These are phyloP conservation scores for Mycena floridula DNA, from an alignment of 768 basidiomycete species.

Conservation along the genomic window DNA sequence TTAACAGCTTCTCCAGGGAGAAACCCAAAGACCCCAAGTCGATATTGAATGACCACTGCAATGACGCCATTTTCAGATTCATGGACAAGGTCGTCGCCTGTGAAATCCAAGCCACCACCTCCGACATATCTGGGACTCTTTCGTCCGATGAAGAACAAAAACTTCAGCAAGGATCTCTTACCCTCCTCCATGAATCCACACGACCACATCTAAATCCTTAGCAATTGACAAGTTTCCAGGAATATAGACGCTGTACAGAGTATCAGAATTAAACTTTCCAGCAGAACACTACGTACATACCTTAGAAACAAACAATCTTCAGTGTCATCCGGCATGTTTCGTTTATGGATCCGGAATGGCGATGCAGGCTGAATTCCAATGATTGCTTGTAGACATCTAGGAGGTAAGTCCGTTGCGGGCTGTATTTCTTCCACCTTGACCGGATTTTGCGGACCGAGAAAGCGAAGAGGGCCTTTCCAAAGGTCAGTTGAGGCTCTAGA, in stretches of 20 bases:
- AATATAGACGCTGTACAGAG: constrained; percentile 22
- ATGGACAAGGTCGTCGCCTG: constrained; percentile 18
- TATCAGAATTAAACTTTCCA: background rate
- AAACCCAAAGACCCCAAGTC: constrained; percentile 29
- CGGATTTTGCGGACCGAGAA: constrained; percentile 23
- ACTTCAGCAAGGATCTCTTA: no score
- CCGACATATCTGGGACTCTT: no score
- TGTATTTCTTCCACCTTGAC: constrained; percentile 14
- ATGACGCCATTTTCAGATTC: constrained; percentile 18
- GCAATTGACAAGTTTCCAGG: constrained; percentile 12
- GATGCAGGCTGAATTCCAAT: constrained; percentile 7
- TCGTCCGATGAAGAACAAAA: no score
- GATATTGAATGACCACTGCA: constrained; percentile 25
- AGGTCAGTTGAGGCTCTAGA: background rate
- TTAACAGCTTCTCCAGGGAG: constrained; percentile 23
- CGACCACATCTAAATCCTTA: constrained; percentile 22
- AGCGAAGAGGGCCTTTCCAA: constrained; percentile 26
- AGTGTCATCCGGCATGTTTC: no score
- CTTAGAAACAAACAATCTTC: constrained; percentile 30
- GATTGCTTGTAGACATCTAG: constrained; percentile 16
- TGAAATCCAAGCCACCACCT: constrained; percentile 17
- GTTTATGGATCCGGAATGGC: constrained; percentile 2
- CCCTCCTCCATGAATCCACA: constrained; percentile 34
- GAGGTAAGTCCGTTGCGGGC: constrained; percentile 18
- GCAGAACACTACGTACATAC: constrained; percentile 8